A percentile compares a stretch with the other conserved stretches of the same genome.
These are phyloP conservation scores for Cenchrus purpureus DNA, from an alignment of 176 grass and related monocot genomes.

Conservation along the genomic window DNA sequence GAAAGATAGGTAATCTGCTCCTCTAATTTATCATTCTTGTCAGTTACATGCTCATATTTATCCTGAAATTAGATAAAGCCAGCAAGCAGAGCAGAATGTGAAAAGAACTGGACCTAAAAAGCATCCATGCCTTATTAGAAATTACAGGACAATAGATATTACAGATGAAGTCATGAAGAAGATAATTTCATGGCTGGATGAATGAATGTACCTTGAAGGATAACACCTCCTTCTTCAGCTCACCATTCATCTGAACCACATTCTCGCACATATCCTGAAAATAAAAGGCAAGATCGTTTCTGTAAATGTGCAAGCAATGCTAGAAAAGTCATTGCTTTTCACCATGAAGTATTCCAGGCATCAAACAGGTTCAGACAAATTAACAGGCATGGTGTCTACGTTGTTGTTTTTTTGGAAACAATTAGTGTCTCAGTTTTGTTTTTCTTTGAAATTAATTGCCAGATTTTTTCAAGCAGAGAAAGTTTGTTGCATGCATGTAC, in stretches of 20 bases:
- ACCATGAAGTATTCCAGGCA: background rate
- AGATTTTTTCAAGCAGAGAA: background rate
- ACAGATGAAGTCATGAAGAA: background rate
- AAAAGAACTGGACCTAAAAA: slow-evolving; percentile 8
- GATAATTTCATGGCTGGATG: background rate
- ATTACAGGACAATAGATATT: background rate
- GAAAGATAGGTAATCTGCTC: slow-evolving; percentile 55
- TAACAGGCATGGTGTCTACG: background rate
- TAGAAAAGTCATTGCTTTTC: background rate
- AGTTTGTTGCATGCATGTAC: background rate
- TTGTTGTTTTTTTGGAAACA: too few species aligned
- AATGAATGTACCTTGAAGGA: slow-evolving; percentile 55
- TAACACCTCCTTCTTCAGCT: slow-evolving; percentile 49
- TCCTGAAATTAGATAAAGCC: slow-evolving; percentile 48
- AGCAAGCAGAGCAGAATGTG: background rate
- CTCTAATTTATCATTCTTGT: slow-evolving; percentile 61
- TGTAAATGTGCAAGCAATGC: slow-evolving; percentile 13
- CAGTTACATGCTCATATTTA: slow-evolving; percentile 46
- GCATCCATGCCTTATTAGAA: background rate
- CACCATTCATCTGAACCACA: slow-evolving; percentile 44
- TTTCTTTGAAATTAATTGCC: slow-evolving; percentile 7
- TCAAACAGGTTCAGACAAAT: slow-evolving; percentile 2
- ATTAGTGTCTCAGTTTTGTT: background rate
- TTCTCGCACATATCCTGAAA: slow-evolving; percentile 60
- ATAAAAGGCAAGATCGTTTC: background rate